A percentile compares a stretch with the other conserved stretches of the same genome.
These are phyloP conservation scores for Dacryopinax primogenitus DNA, from an alignment of 768 basidiomycete species.

Conservation along the genomic window DNA sequence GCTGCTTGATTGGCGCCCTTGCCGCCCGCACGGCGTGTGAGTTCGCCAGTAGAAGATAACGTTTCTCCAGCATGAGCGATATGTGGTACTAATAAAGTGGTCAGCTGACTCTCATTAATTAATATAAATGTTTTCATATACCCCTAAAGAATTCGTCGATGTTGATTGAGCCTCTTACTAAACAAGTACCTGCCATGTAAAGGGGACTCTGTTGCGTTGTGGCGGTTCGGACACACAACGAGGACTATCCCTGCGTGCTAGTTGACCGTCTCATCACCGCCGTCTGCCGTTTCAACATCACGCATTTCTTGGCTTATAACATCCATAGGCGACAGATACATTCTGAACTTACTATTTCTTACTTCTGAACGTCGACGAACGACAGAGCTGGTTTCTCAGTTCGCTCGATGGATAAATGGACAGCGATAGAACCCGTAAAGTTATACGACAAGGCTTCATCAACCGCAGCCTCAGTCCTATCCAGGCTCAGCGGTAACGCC, in stretches of 20 bases:
- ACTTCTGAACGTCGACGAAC: background rate
- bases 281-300: background rate
- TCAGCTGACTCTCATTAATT: background rate
- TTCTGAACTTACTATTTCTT: background rate
- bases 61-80: background rate
- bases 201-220: background rate
- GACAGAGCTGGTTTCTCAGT: background rate
- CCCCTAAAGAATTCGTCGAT: slow-evolving; percentile 6
- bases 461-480: slow-evolving; percentile 20
- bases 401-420: slow-evolving; percentile 63
- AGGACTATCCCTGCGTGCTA: background rate
- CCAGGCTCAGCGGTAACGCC: slow-evolving; percentile 14
- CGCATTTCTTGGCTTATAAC: no score
- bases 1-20: slow-evolving; percentile 5
- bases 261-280: background rate
- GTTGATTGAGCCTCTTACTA: background rate
- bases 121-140: background rate
- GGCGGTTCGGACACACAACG: background rate
- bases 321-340: no score
- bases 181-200: background rate
- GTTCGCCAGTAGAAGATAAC: background rate
- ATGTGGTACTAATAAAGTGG: background rate
- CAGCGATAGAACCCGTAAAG: slow-evolving; percentile 48
- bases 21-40: background rate
- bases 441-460: slow-evolving; percentile 24